Evolutionary conservation across 768 basidiomycete genomes (phyloP), one percentile per base, ranked within the genome.

Genomic region (Hemileccinum impolitum): DNA sequence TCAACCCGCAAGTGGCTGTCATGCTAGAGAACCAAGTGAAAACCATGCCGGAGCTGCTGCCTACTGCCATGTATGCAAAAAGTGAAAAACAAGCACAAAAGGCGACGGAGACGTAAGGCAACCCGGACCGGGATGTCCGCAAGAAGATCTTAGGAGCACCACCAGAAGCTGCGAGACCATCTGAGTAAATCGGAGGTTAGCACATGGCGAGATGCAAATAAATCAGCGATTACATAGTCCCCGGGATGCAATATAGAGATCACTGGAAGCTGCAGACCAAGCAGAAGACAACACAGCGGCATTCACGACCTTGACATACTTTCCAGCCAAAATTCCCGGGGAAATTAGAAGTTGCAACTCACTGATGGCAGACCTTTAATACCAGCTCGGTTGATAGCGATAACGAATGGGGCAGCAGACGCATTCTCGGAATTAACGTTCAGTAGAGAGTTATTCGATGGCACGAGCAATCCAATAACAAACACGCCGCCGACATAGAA

Each of bases 61-160:
- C 52, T 30, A 73, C 53, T n/a, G 62, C 69, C 69, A 73, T 70
- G 60, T 68, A 76, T 17, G 74, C 58, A 4, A 74, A 60, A 21
- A 68, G 46, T 8, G 66, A 61, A 40, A 72, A 67, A 21, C 53
- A 46, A 7, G 62, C 48, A 51, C 58, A 67, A 19, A 62, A 37
- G 0, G 43, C 51, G 15, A 70, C 61, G 1, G 75, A 62, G 23
- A 75, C 69, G 55, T 71, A 74, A 1, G 79, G 80, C 2, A 80
- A 62, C 46, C 78, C 70, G 8, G 61, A 59, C 0, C 51, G 51
- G 28, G 60, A 56, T 15, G 72, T 73, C 45, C 69, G 62, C 26
- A 65, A 44, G 58, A 84, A 81, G 50, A 82, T 62, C 49, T 64
- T 70, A 3, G 81, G 81, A 0, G 80, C 78, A 50, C 76, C 71